phyloP scores from a whole-genome alignment of 1,284 basidiomycete genomes.

The Cerioporus squamosus region DNA sequence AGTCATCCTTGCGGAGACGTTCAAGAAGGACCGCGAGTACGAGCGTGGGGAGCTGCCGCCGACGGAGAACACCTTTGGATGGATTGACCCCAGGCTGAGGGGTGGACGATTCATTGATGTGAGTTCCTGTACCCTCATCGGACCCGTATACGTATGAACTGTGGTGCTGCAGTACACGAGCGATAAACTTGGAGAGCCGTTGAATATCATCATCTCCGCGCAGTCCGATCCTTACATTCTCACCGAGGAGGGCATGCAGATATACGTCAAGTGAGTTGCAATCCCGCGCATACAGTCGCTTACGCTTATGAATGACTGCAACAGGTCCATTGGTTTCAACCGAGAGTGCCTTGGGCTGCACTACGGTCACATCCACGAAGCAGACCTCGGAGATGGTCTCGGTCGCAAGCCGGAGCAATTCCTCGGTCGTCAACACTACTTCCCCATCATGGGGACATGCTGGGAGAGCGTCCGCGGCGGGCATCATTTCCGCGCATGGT shows the following conservation, averaged over 20 bases:
- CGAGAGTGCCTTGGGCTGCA: slow-evolving; percentile 52
- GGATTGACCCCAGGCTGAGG: slow-evolving; percentile 70
- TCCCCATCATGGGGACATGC: slow-evolving; percentile 49
- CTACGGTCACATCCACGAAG: slow-evolving; percentile 47
- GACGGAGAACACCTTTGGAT: slow-evolving; percentile 45
- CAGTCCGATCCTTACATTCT: slow-evolving; percentile 49
- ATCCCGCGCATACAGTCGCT: neutral
- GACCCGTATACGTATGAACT: neutral
- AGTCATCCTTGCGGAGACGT: neutral
- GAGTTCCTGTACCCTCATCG: neutral
- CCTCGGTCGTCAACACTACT: slow-evolving; percentile 48
- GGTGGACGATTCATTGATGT: slow-evolving; percentile 64
- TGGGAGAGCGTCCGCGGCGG: slow-evolving; percentile 54
- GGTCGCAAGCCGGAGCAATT: slow-evolving; percentile 45
- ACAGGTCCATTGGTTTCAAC: slow-evolving; percentile 71
- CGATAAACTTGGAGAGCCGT: slow-evolving; percentile 46
- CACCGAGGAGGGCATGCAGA: slow-evolving; percentile 43
- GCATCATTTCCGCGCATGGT: slow-evolving; percentile 53
- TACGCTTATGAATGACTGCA: neutral
- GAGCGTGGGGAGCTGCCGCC: slow-evolving; percentile 35
- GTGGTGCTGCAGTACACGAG: slow-evolving; percentile 57
- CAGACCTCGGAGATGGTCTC: slow-evolving; percentile 50
- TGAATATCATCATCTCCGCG: slow-evolving; percentile 52
- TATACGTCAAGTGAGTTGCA: slow-evolving; percentile 45
- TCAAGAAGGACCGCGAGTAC: slow-evolving; percentile 22